Conservation (phyloP, 202 grass and related monocot species). For the Carex arenaria region DNA sequence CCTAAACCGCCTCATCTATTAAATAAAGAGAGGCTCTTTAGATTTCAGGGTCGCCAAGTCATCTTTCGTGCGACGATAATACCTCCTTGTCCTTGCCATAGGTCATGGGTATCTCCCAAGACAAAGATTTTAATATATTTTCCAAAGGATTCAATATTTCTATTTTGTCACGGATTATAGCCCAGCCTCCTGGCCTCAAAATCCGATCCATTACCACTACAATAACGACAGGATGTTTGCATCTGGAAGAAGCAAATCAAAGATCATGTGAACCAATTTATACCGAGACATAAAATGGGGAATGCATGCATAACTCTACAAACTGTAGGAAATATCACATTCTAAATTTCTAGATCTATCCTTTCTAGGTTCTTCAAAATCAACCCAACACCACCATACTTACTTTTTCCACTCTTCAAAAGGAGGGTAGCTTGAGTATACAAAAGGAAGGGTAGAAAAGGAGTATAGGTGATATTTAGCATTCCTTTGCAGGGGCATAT, state of each 20-base stretch:
- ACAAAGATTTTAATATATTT: conserved; percentile 71
- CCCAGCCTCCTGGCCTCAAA: conserved; percentile 83
- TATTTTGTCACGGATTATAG: conserved; percentile 77
- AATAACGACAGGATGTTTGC: conserved; percentile 70
- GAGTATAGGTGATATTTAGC: not conserved
- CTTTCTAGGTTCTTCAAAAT: not conserved
- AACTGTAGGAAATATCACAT: too few relatives aligned
- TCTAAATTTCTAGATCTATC: not conserved
- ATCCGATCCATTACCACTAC: conserved; percentile 92
- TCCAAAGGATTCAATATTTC: conserved; percentile 75
- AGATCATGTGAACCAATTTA: not conserved
- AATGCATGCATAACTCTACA: not conserved
- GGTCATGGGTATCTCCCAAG: conserved; percentile 87
- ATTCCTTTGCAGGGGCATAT: not conserved
- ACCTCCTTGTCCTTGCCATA: conserved; percentile 77
- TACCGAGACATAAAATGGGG: not conserved
- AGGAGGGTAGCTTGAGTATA: not conserved
- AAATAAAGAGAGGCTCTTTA: conserved; percentile 1
- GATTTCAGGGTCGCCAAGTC: conserved; percentile 61
- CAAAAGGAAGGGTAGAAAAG: not conserved
- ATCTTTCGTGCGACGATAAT: conserved; percentile 78
- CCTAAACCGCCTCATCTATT: not conserved
- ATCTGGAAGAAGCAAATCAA: conserved; percentile 45
- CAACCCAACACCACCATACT: not conserved
- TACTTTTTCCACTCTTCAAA: not conserved